A percentile compares a stretch with the other conserved stretches of the same genome.
Conservation (phyloP, 2,329 filamentous ascomycete genomes). For the Diplodia mutila region DNA sequence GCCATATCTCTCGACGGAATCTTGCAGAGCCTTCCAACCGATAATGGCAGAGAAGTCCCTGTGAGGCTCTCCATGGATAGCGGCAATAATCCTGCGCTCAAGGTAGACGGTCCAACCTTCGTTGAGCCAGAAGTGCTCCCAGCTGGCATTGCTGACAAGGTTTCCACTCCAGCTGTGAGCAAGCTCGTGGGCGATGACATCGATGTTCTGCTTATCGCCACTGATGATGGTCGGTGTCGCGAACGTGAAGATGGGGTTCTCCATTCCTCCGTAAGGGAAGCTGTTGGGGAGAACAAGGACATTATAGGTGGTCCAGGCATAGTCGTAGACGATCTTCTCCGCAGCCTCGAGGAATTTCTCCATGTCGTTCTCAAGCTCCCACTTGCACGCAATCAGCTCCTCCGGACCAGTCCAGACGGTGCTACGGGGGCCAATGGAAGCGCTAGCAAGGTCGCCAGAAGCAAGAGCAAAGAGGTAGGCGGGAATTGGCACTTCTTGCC, state of each 20-base stretch:
- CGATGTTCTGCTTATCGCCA: constrained; percentile 80
- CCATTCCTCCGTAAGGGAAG: constrained; percentile 67
- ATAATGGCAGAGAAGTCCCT: constrained; percentile 96
- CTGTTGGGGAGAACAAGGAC: constrained; percentile 86
- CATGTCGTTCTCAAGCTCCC: constrained; percentile 89
- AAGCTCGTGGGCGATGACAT: constrained; percentile 90
- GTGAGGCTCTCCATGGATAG: constrained; percentile 79
- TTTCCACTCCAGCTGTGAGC: constrained; percentile 87
- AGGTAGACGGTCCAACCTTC: constrained; percentile 94
- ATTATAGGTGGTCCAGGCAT: constrained; percentile 95
- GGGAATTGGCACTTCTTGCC: constrained; percentile 90
- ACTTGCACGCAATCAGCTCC: constrained; percentile 79
- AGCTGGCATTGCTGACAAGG: constrained; percentile 74
- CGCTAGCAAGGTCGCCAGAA: constrained; percentile 78
- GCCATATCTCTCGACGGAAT: constrained; percentile 78
- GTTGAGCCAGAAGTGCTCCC: constrained; percentile 76
- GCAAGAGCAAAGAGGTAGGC: constrained; percentile 95
- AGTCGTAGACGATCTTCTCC: constrained; percentile 75
- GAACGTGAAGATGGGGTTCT: constrained; percentile 93
- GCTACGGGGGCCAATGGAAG: constrained; percentile 84
- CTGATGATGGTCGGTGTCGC: constrained; percentile 94
- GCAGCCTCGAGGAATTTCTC: constrained; percentile 89
- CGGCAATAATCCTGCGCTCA: constrained; percentile 79
- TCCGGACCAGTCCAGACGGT: constrained; percentile 86
- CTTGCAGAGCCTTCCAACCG: constrained; percentile 87